phyloP scores from a whole-genome alignment of 148 eudicot species.

The Rhododendron molle region DNA sequence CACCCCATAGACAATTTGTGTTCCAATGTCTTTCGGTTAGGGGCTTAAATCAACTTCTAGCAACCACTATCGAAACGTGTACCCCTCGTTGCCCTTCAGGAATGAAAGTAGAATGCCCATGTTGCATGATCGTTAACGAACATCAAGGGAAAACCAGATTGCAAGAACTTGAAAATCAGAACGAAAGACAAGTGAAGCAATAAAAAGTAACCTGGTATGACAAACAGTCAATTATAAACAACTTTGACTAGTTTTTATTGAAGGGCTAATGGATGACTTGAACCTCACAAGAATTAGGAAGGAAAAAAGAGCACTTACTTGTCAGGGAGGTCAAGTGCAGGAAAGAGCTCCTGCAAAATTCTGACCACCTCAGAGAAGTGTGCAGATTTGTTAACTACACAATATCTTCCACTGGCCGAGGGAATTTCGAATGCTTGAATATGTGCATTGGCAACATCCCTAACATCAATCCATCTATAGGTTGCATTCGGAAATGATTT shows the following conservation, averaged over 20 bases:
- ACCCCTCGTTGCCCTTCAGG: not conserved
- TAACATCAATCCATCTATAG: not conserved
- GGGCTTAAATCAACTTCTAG: not conserved
- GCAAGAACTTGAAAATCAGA: not conserved
- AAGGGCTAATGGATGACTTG: not conserved
- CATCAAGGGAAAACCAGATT: not conserved
- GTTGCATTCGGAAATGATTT: not conserved
- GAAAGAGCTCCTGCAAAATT: slow-evolving; percentile 28
- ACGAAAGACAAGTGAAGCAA: not conserved
- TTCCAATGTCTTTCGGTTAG: not conserved
- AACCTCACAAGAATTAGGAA: not conserved
- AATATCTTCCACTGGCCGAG: slow-evolving; percentile 42
- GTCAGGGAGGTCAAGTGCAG: slow-evolving; percentile 25
- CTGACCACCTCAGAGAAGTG: slow-evolving; percentile 21
- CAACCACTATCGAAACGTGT: not conserved
- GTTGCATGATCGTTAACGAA: not conserved
- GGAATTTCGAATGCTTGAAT: not conserved
- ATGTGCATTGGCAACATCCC: slow-evolving; percentile 3
- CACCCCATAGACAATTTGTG: not conserved
- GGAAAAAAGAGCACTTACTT: slow-evolving; percentile 16
- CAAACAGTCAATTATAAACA: not conserved
- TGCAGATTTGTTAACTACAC: slow-evolving; percentile 25
- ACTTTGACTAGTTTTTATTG: not conserved
- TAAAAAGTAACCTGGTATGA: not conserved
- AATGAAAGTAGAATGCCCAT: not conserved